Base-by-base conservation (phyloP, 139 green algal species). In the Volvox reticuliferus region DNA sequence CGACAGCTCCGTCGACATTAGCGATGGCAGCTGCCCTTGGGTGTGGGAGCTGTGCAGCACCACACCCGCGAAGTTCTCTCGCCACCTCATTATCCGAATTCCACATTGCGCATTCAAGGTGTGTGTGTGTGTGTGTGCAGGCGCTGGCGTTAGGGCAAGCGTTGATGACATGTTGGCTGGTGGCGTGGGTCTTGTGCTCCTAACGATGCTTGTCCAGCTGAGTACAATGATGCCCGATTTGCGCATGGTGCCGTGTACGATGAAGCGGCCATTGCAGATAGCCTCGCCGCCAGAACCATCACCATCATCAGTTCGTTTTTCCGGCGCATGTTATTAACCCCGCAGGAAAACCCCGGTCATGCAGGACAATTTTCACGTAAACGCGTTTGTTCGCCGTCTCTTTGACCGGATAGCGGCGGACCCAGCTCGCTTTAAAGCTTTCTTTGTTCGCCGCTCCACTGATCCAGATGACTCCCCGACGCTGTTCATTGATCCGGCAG, bases 21-120 rank as follows among this genome's bases (percentile, higher is more conserved):
- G 71, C 71, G 71, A 35, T 35, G 71, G 71, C 24, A 84, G 79
- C 62, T 75, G 81, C 62, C 17, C 17, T 0, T 91, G 86, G 63
- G 91, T 96, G 37, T 88, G 81, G 82, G 96, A 98, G 92, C 93
- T 98, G 50, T 96, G 97, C 91, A 96, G 94, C 13, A 95, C 92
- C 62, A 95, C 95, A 0, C 55, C 88, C 33, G 35, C 65, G 61
- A 98, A 98, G 94, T 98, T 96, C 91, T 96, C 92, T 22, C 93
- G 97, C 19, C 97, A 98, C 91, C 79, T 98, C 1, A 44, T 97
- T 3, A 32, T 98, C 13, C 86, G 88, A 16, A 71, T 97, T 22
- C 93, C 94, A 1, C 92, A 94, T 16, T 35, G 77, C 28, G 96
- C 96, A 12, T 97, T 98, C 86, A 71, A 88, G 79, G 88, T 88